Percentiles rank a stretch among this genome's conserved stretches.
Conservation (phyloP, 2,329 filamentous ascomycete genomes). For the Curvularia verruculosa region DNA sequence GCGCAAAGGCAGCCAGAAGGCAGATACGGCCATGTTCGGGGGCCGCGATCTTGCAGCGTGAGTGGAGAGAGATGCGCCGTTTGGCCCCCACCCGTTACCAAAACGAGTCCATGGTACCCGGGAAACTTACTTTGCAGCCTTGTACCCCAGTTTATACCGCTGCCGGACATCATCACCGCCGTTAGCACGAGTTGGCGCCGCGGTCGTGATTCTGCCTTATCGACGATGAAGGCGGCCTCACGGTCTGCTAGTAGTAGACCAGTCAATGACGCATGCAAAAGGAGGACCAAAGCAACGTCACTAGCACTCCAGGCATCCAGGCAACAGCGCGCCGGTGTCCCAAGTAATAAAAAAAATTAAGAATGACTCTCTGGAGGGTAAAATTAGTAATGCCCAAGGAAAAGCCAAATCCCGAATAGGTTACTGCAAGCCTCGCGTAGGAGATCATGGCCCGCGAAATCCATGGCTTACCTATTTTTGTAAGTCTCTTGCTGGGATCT, state of each 20-base stretch:
- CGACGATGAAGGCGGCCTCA: conserved; percentile 3
- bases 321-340: not conserved
- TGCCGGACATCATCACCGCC: not conserved
- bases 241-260: not conserved
- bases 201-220: not conserved
- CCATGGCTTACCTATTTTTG: not conserved
- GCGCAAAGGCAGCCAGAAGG: conserved; percentile 1
- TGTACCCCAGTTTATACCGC: not conserved
- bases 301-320: not conserved
- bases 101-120: conserved; percentile 6
- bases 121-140: conserved; percentile 5
- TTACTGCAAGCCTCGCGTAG: not conserved
- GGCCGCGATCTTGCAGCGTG: not conserved
- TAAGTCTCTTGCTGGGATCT: not conserved
- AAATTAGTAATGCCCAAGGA: not conserved
- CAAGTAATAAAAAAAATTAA: not conserved
- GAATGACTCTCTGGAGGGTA: not conserved
- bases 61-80: conserved; percentile 9
- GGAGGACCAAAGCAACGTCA: not conserved
- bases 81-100: conserved; percentile 20
- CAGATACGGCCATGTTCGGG: conserved; percentile 14
- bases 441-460: not conserved
- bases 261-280: conserved; percentile 6
- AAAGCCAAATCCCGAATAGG: not conserved
- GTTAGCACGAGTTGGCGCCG: not conserved